Conservation (phyloP, 805 yeast genomes). For the Cyberlindnera xishuangbannaensis region DNA sequence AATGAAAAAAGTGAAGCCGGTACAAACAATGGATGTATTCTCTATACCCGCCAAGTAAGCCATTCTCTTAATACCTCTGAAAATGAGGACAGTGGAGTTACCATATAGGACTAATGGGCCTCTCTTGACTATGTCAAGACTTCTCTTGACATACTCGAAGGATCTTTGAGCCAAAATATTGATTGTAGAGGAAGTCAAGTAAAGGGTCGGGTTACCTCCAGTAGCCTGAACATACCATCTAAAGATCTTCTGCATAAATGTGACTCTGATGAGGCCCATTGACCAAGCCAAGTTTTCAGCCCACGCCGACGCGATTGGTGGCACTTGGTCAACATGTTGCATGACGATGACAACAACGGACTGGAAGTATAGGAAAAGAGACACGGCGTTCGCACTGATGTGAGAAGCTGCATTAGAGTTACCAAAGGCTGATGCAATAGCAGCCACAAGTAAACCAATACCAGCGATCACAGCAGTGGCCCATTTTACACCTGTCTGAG, state of each 20-base stretch:
- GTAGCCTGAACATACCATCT: slow-evolving; percentile 85
- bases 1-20: slow-evolving; percentile 84
- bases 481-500: slow-evolving; percentile 95
- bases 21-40: slow-evolving; percentile 73
- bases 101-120: slow-evolving; percentile 38
- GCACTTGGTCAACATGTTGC: slow-evolving; percentile 80
- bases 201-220: slow-evolving; percentile 77
- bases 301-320: slow-evolving; percentile 93
- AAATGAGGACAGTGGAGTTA: slow-evolving; percentile 54
- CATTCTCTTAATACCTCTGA: slow-evolving; percentile 83
- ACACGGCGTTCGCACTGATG: slow-evolving; percentile 79
- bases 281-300: slow-evolving; percentile 91
- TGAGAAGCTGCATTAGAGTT: slow-evolving; percentile 87
- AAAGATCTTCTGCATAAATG: slow-evolving; percentile 79
- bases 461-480: slow-evolving; percentile 91
- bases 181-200: slow-evolving; percentile 53
- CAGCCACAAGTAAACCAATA: slow-evolving; percentile 77
- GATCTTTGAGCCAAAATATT: slow-evolving; percentile 76
- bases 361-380: slow-evolving; percentile 84
- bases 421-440: slow-evolving; percentile 76
- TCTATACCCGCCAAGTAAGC: slow-evolving; percentile 77
- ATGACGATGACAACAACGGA: slow-evolving; percentile 77
- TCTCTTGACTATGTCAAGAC: slow-evolving; percentile 31
- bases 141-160: slow-evolving; percentile 28
- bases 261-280: slow-evolving; percentile 76